Base-by-base conservation (phyloP, 148 eudicot species). In the Agrostemma githago region DNA sequence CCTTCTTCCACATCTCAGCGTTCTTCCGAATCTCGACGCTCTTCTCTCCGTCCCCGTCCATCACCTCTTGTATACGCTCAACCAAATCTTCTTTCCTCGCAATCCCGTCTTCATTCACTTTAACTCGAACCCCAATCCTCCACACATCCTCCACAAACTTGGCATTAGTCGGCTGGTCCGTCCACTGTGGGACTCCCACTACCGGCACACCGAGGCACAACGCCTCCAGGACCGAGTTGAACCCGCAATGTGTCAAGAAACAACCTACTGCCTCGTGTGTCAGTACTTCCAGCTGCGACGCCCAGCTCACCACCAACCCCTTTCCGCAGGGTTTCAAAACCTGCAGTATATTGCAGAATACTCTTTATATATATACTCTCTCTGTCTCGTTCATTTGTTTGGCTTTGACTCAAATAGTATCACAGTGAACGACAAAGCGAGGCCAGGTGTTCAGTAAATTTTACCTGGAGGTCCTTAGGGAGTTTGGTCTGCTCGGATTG, bases 121-220 rank as follows among this genome's bases (percentile, higher is more conserved):
- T 80, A 5, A 81, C 84, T 58, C 90, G 74, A 2, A 87, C 42
- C 3, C 93, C 90, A 7, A 84, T 71, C 5, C 78, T 62, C 93
- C 93, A 89, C 59, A 87, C 86, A 79, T 89, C 93, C 77, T 85
- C 82, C 70, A 85, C 86, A 63, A 75, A 77, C 84, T 89, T 89
- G 5, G 90, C 90, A 79, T 84, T 83, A 0, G 84, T 85, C 34
- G 74, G 68, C 54, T 89, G 93, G 62, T 89, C 93, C 0, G 85
- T 78, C 87, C 90, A 89, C 16, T 79, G 85, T 10, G 93, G 89
- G 68, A 85, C 59, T 12, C 61, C 89, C 53, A 87, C 85, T 56
- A 85, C 41, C 2, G 90, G 86, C 77, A 90, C 86, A 0, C 89
- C 96, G 16, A 88, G 63, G n/a, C 83, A 77, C 68, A 90, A 60